Percentiles rank a stretch among this genome's conserved stretches.
These are phyloP conservation scores for Trichoderma pleuroti DNA, from an alignment of 2,329 filamentous ascomycete species.

Conservation along the genomic window DNA sequence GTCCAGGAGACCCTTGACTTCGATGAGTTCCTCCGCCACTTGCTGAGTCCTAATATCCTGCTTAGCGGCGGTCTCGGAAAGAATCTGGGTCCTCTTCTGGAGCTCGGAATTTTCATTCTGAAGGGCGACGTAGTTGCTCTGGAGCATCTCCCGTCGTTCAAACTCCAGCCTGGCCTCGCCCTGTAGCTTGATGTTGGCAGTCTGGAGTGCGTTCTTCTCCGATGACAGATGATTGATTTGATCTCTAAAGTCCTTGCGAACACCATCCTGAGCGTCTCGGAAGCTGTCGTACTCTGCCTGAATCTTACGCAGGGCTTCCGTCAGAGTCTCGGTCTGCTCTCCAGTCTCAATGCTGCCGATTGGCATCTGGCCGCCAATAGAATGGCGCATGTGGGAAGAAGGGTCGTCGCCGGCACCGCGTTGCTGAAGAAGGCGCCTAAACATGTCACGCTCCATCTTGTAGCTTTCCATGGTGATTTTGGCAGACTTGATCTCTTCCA, in stretches of 20 bases:
- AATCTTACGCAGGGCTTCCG: conserved; percentile 77
- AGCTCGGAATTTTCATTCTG: conserved; percentile 83
- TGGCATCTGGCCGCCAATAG: conserved; percentile 58
- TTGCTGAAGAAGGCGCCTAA: conserved; percentile 87
- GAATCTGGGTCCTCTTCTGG: conserved; percentile 71
- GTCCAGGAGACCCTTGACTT: conserved; percentile 75
- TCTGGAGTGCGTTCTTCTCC: conserved; percentile 79
- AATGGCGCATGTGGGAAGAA: conserved; percentile 67
- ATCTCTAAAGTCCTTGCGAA: conserved; percentile 76
- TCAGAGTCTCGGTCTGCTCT: conserved; percentile 60
- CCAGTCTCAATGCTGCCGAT: conserved; percentile 56
- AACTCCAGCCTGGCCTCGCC: conserved; percentile 79
- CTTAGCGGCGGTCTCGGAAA: conserved; percentile 81
- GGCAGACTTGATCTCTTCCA: conserved; percentile 81
- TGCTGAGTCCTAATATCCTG: conserved; percentile 89
- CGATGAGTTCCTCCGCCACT: conserved; percentile 87
- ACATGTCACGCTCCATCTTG: conserved; percentile 94
- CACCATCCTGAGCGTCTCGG: conserved; percentile 77
- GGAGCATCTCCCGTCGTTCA: conserved; percentile 84
- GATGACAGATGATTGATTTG: conserved; percentile 78
- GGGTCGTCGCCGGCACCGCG: conserved; percentile 56
- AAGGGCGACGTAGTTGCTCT: conserved; percentile 79
- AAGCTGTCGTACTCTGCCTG: conserved; percentile 88
- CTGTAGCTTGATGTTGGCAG: conserved; percentile 72
- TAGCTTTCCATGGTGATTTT: conserved; percentile 85